These are phyloP conservation scores for Pythium myriotylum DNA, from an alignment of 352 stramenopile species.

Conservation along the genomic window DNA sequence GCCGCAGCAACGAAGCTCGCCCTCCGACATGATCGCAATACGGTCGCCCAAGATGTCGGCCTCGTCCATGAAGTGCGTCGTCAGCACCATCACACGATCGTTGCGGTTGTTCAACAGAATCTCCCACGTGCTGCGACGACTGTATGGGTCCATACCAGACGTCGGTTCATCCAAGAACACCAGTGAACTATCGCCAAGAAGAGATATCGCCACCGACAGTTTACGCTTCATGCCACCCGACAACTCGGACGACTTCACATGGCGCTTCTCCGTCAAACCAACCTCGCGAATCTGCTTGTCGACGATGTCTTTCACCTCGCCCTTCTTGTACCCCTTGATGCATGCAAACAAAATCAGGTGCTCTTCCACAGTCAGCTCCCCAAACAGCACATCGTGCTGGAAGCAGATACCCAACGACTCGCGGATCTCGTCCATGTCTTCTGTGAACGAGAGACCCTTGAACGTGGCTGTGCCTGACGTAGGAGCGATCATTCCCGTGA, in stretches of 20 bases:
- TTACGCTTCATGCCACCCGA: slow-evolving; percentile 92
- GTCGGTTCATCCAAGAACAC: slow-evolving; percentile 93
- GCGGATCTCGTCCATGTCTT: slow-evolving; percentile 78
- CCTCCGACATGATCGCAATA: slow-evolving; percentile 80
- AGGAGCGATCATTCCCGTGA: slow-evolving; percentile 61
- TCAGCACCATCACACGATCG: slow-evolving; percentile 78
- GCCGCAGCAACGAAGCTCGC: slow-evolving; percentile 69
- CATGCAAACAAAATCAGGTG: slow-evolving; percentile 72
- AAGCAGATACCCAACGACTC: slow-evolving; percentile 63
- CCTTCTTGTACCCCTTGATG: slow-evolving; percentile 57
- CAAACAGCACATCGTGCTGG: slow-evolving; percentile 86
- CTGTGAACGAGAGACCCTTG: slow-evolving; percentile 59
- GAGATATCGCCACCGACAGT: slow-evolving; percentile 85
- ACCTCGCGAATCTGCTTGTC: slow-evolving; percentile 56
- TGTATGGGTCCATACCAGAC: slow-evolving; percentile 95
- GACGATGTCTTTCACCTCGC: slow-evolving; percentile 37
- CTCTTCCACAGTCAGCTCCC: slow-evolving; percentile 81
- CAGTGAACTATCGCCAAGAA: too few relatives aligned
- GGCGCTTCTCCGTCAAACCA: slow-evolving; percentile 62
- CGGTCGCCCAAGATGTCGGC: slow-evolving; percentile 80
- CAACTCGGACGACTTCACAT: slow-evolving; percentile 53
- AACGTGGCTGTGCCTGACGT: slow-evolving; percentile 71
- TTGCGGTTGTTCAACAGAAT: slow-evolving; percentile 51
- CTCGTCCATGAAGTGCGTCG: slow-evolving; percentile 96
- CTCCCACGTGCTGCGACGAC: slow-evolving; percentile 90